Evolutionary conservation across 495 filamentous ascomycete species (phyloP), one percentile per base, ranked within the genome.

Genomic region (Venustampulla echinocandica): DNA sequence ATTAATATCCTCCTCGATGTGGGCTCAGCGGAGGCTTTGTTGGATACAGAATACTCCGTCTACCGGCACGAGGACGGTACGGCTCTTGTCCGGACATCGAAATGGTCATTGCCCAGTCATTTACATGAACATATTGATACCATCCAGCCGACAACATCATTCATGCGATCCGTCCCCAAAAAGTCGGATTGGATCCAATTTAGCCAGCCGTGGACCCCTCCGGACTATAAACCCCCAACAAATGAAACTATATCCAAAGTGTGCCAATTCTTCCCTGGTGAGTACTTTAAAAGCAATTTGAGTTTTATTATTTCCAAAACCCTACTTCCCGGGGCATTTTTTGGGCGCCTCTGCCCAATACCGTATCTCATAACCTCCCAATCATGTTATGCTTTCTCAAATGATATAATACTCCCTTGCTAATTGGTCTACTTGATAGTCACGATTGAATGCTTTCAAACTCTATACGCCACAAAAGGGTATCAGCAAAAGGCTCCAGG

Each of bases 91-190:
- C 63, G 64, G 1, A 62, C 63, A 20, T 49, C 64, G 46, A 57
- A 63, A 36, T 80, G 74, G 64, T 77, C 73, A 27, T 61, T 77
- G 7, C 76, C 76, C 6, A 57, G 52, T 46, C 71, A 79, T 55
- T 69, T 66, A 3, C 77, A 78, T 49, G 60, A 63, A 14, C 73
- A 77, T 50, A 70, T 85, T 49, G 75, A 80, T 40, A 70, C 75
- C 1, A 75, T 84, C 39, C 81, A 84, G 62, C 80, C 79, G 10
- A 82, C 79, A 6, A 84, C 73, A 28, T 78, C 77, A 3, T 84
- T 85, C 61, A 66, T 73, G 52, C 61, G 64, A 46, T 14, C 44
- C 21, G 15, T 10, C 58, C 58, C 62, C 3, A 42, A 53, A 39
- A 49, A 35, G 23, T 36, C 45, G 22, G 49, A 42, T 10, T 52